Evolutionary conservation across 148 eudicot species (phyloP).

Genomic region (Vaccinium myrtillus): DNA sequence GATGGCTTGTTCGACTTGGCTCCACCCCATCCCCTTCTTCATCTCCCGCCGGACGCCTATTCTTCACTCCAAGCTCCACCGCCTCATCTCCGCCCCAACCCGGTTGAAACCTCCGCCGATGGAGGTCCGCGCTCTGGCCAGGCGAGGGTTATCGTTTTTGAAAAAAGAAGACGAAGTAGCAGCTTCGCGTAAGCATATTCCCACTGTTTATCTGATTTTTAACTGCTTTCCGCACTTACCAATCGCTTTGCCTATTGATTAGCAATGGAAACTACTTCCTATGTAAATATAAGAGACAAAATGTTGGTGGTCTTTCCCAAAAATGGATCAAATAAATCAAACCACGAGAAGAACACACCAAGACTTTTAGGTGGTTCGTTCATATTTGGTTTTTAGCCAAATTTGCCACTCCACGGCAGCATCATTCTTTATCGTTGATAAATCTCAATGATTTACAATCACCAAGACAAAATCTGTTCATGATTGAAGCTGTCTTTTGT

Average conservation of each 20-base stretch:
- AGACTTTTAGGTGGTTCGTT: no score
- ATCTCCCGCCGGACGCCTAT: slow-evolving; percentile 14
- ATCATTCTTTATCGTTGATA: no score
- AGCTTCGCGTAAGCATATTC: slow-evolving; percentile 50
- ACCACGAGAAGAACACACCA: no score
- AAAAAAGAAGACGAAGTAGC: slow-evolving; percentile 45
- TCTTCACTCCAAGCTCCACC: slow-evolving; percentile 2
- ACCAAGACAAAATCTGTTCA: not conserved
- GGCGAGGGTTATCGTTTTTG: slow-evolving; percentile 26
- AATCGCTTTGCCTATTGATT: not conserved
- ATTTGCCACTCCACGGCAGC: no score
- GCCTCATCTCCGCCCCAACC: slow-evolving; percentile 12
- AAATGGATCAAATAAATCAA: no score
- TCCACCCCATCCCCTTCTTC: slow-evolving; percentile 24
- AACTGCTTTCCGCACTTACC: not conserved
- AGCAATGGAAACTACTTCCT: not conserved
- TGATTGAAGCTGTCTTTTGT: not conserved
- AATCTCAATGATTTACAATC: no score
- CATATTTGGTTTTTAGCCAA: no score
- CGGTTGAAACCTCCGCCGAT: slow-evolving; percentile 1
- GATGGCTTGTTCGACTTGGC: slow-evolving; percentile 36
- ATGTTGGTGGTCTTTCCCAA: no score
- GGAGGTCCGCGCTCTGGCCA: slow-evolving; percentile 47
- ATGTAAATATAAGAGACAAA: not conserved
- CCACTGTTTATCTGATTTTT: not conserved